Evolutionary conservation across 371 early-diverging fungal genomes (phyloP).

Genomic region (Mortierella sp.): DNA sequence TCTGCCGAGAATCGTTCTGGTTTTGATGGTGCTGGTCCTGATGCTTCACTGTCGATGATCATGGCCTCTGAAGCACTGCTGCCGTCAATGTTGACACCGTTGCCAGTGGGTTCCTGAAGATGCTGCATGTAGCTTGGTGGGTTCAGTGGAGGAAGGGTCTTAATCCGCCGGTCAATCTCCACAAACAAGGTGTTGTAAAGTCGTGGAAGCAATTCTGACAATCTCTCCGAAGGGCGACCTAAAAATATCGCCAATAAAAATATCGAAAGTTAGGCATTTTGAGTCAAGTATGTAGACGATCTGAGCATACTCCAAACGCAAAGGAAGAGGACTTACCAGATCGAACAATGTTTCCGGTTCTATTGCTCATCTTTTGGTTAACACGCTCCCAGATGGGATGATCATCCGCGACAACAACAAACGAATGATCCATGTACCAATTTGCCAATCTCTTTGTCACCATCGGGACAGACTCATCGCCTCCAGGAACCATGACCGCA

Average conservation of each 20-base stretch:
- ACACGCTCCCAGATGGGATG: constrained; percentile 47
- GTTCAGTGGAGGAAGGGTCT: constrained; percentile 21
- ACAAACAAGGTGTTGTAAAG: constrained; percentile 34
- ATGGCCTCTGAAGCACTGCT: constrained; percentile 16
- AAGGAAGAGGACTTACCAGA: constrained; percentile 27
- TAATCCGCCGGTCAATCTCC: constrained; percentile 37
- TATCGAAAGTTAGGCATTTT: too few species aligned
- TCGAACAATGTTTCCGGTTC: constrained; percentile 46
- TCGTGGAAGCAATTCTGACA: constrained; percentile 36
- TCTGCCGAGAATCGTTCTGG: background rate
- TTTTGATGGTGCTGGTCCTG: background rate
- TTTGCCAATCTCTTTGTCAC: constrained; percentile 39
- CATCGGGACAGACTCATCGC: constrained; percentile 44
- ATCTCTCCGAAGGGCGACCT: constrained; percentile 32
- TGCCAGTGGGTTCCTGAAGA: constrained; percentile 28
- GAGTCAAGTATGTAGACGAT: background rate
- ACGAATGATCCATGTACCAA: constrained; percentile 52
- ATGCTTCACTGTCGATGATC: background rate
- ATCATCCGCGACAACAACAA: constrained; percentile 47
- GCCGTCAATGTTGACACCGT: constrained; percentile 2
- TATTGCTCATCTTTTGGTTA: constrained; percentile 29
- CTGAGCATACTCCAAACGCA: background rate
- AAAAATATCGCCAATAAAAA: background rate
- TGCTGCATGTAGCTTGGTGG: constrained; percentile 8
- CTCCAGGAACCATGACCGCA: constrained; percentile 48